These are phyloP conservation scores for Chytriomyces hyalinus DNA, from an alignment of 192 early-diverging fungal species.

Conservation along the genomic window DNA sequence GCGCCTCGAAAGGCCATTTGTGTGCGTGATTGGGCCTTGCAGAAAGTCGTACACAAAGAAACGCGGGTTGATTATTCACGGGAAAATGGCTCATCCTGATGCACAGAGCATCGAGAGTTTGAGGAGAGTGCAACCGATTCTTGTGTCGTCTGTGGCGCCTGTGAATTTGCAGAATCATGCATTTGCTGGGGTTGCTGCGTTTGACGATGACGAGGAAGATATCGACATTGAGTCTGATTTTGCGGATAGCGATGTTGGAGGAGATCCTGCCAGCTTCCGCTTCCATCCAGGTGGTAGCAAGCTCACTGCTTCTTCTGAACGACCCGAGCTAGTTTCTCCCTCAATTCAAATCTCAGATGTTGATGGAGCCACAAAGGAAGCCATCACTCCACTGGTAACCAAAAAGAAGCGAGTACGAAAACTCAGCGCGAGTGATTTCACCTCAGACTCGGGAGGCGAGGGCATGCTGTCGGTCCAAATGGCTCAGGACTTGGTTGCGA, in stretches of 20 bases:
- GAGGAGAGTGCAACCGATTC: slow-evolving; percentile 4
- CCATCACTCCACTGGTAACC: background rate
- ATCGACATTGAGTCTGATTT: background rate
- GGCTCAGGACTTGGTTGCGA: slow-evolving; percentile 11
- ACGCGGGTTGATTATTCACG: slow-evolving; percentile 27
- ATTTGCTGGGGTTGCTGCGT: background rate
- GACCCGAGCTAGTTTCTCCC: background rate
- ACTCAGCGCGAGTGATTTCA: slow-evolving; percentile 31
- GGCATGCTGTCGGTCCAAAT: slow-evolving; percentile 11
- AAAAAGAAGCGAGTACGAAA: slow-evolving; percentile 14
- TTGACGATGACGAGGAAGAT: slow-evolving; percentile 8
- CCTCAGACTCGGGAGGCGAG: slow-evolving; percentile 16
- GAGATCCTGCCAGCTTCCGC: background rate
- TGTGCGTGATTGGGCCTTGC: slow-evolving; percentile 17
- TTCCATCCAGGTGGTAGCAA: no score
- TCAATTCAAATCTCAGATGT: slow-evolving; percentile 5
- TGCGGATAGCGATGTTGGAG: background rate
- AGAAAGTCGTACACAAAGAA: slow-evolving; percentile 28
- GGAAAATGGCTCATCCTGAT: slow-evolving; percentile 26
- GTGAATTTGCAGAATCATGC: no score
- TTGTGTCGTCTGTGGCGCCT: no score
- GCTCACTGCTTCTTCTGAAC: background rate
- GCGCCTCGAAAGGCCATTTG: slow-evolving; percentile 18
- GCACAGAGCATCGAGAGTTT: slow-evolving; percentile 7
- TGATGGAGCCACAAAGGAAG: background rate